These are phyloP conservation scores for Amanita exitialis DNA, from an alignment of 768 basidiomycete genomes.

Conservation along the genomic window DNA sequence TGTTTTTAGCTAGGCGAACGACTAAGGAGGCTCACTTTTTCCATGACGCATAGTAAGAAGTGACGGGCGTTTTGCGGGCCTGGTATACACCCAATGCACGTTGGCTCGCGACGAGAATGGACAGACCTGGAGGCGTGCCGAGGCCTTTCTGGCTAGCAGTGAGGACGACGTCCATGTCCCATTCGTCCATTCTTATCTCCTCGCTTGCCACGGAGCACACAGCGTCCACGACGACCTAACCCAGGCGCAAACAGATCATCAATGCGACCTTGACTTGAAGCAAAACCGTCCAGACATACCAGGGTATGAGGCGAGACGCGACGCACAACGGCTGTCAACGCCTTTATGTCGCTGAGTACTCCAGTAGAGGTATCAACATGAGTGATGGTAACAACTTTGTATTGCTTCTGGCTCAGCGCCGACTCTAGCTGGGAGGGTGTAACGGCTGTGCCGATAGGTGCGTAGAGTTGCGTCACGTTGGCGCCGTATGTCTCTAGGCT, in stretches of 20 bases:
- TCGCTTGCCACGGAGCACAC: slow-evolving; percentile 96
- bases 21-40: slow-evolving; percentile 44
- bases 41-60: slow-evolving; percentile 87
- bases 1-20: neutral
- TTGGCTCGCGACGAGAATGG: slow-evolving; percentile 74
- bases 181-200: slow-evolving; percentile 89
- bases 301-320: slow-evolving; percentile 80
- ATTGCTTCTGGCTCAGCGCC: slow-evolving; percentile 69
- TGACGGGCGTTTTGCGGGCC: slow-evolving; percentile 49
- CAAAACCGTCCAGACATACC: slow-evolving; percentile 25
- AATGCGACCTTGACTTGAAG: neutral
- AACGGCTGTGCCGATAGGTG: slow-evolving; percentile 74
- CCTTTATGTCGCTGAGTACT: slow-evolving; percentile 78
- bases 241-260: neutral
- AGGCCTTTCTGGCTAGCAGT: slow-evolving; percentile 90
- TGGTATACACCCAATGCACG: slow-evolving; percentile 68
- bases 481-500: slow-evolving; percentile 87
- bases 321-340: slow-evolving; percentile 62
- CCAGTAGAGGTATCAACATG: slow-evolving; percentile 92
- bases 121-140: slow-evolving; percentile 87
- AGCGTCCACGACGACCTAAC: slow-evolving; percentile 73
- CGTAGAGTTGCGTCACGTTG: slow-evolving; percentile 73
- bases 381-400: slow-evolving; percentile 87
- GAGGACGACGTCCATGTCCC: slow-evolving; percentile 85
- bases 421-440: slow-evolving; percentile 46